Conservation (phyloP, 148 eudicot species). For the Persicaria tinctoria region DNA sequence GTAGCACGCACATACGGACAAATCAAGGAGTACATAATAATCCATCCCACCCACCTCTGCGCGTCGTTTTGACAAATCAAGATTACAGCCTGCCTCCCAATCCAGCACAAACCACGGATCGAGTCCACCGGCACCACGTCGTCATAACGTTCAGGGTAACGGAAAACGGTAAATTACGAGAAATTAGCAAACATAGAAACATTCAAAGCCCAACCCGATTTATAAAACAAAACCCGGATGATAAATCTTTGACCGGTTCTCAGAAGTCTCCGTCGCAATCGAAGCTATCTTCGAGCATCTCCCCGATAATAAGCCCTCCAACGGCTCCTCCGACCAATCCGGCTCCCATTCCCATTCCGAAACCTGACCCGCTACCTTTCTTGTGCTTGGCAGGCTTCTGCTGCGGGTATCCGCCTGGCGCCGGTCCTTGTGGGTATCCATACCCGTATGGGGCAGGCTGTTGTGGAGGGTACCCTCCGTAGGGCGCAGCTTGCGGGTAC, state of each 20-base stretch:
- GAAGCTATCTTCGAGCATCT: conserved; percentile 9
- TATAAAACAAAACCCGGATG: background rate
- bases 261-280: conserved; percentile 6
- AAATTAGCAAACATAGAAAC: too few species aligned
- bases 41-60: too few species aligned
- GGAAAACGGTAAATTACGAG: too few species aligned
- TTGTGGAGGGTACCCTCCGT: background rate
- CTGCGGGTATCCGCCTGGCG: conserved; percentile 6
- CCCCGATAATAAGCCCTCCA: conserved; percentile 7
- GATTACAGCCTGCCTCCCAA: too few species aligned
- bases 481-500: background rate
- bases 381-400: background rate
- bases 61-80: too few species aligned
- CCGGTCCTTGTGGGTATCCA: background rate
- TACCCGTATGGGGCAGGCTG: background rate
- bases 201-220: too few species aligned
- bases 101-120: too few species aligned
- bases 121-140: too few species aligned
- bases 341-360: conserved; percentile 6
- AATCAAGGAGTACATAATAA: too few species aligned
- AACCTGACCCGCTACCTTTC: background rate
- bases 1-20: too few species aligned
- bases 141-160: too few species aligned
- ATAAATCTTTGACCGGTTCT: background rate
- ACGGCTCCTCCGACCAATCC: conserved; percentile 7